A percentile compares a stretch with the other conserved stretches of the same genome.
These are phyloP conservation scores for Epichloe glyceriae DNA, from an alignment of 2,329 filamentous ascomycete species.

Conservation along the genomic window DNA sequence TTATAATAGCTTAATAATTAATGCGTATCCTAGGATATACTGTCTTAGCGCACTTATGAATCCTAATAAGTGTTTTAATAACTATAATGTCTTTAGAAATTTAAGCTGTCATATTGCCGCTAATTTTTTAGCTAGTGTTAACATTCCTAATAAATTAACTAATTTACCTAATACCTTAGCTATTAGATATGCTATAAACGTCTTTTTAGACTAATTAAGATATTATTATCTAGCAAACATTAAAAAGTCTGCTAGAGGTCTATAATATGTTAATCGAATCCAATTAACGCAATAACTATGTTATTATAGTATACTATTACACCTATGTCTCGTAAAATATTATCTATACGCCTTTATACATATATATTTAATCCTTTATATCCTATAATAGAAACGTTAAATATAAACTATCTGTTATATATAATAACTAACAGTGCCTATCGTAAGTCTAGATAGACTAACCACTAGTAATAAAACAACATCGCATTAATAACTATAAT, in stretches of 20 bases:
- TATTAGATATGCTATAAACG: neutral
- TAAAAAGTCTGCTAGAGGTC: neutral
- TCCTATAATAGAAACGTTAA: no score
- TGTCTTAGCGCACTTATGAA: neutral
- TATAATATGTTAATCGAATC: neutral
- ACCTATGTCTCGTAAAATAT: no score
- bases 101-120: neutral
- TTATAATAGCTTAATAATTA: neutral
- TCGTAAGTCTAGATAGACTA: no score
- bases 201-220: neutral
- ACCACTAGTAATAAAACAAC: no score
- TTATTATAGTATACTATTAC: neutral
- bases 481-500: no score
- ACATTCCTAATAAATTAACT: neutral
- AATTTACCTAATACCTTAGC: neutral
- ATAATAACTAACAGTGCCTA: no score
- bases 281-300: neutral
- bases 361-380: no score
- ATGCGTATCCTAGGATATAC: neutral
- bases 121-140: neutral
- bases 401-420: no score
- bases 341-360: no score
- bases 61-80: neutral
- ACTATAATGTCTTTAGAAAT: neutral
- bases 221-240: neutral